A percentile compares a stretch with the other conserved stretches of the same genome.
These are phyloP conservation scores for Rubus parviflorus DNA, from an alignment of 306 rosid genomes.

Conservation along the genomic window DNA sequence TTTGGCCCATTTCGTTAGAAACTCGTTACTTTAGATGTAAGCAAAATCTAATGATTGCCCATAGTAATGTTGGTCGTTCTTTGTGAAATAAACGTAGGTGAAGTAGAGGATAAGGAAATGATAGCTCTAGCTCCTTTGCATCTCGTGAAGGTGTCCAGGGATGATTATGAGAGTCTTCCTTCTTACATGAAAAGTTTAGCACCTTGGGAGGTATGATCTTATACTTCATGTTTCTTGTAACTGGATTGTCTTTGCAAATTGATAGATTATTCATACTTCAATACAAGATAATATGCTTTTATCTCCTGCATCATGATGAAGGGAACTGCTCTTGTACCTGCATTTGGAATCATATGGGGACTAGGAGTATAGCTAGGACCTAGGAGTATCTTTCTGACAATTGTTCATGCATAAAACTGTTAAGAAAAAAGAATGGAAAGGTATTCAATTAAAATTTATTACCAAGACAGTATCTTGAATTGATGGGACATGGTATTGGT, in stretches of 20 bases:
- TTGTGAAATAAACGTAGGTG: conserved; percentile 33
- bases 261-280: neutral
- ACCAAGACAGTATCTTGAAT: neutral
- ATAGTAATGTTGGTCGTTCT: neutral
- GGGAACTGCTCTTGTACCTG: conserved; percentile 1
- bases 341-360: neutral
- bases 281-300: neutral
- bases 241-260: neutral
- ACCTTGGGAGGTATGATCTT: conserved; percentile 79
- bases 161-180: conserved; percentile 77
- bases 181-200: conserved; percentile 76
- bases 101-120: conserved; percentile 32
- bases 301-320: neutral
- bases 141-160: conserved; percentile 41
- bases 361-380: neutral
- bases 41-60: neutral
- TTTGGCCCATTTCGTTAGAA: neutral
- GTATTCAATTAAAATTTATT: neutral
- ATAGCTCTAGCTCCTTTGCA: conserved; percentile 39
- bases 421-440: neutral
- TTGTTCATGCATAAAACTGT: neutral
- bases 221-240: conserved; percentile 16
- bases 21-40: neutral
- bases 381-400: neutral
- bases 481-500: neutral